Evolutionary conservation across 352 stramenopile species (phyloP).

Genomic region (Phytophthora tentaculata): DNA sequence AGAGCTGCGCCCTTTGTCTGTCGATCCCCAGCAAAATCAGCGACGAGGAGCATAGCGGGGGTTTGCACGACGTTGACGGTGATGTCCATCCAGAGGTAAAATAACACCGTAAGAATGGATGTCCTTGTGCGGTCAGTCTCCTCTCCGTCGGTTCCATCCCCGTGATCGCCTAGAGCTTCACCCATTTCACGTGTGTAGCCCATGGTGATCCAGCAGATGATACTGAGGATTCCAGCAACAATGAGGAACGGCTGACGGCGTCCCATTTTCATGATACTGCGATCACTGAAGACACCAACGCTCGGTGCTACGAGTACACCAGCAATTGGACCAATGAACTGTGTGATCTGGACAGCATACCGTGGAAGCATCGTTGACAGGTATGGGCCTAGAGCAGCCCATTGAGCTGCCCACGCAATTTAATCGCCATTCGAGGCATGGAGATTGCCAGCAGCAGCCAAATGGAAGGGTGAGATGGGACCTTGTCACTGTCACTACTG

Average conservation of each 20-base stretch:
- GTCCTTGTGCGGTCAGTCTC: constrained; percentile 51
- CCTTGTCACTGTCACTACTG: neutral
- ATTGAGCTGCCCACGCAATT: constrained; percentile 67
- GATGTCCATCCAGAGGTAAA: constrained; percentile 74
- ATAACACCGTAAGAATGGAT: constrained; percentile 48
- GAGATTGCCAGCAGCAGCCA: constrained; percentile 49
- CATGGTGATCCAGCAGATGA: constrained; percentile 62
- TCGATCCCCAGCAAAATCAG: constrained; percentile 61
- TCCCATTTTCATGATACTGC: constrained; percentile 41
- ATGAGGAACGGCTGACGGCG: constrained; percentile 50
- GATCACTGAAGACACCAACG: constrained; percentile 59
- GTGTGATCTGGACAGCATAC: constrained; percentile 53
- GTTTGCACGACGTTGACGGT: constrained; percentile 61
- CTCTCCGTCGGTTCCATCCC: constrained; percentile 29
- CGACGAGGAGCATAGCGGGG: constrained; percentile 53
- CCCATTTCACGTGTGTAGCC: constrained; percentile 48
- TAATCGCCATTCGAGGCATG: constrained; percentile 59
- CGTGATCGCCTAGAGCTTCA: constrained; percentile 33
- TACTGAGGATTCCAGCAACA: constrained; percentile 38
- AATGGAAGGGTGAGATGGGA: constrained; percentile 39
- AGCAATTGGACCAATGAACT: constrained; percentile 56
- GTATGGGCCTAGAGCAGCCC: constrained; percentile 57
- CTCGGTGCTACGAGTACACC: constrained; percentile 58
- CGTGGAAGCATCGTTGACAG: constrained; percentile 50
- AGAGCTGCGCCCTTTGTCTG: constrained; percentile 56